Percentiles rank a stretch among this genome's conserved stretches.
Evolutionary conservation across 345 rosid species (phyloP).

Genomic region (Syzygium jambos): DNA sequence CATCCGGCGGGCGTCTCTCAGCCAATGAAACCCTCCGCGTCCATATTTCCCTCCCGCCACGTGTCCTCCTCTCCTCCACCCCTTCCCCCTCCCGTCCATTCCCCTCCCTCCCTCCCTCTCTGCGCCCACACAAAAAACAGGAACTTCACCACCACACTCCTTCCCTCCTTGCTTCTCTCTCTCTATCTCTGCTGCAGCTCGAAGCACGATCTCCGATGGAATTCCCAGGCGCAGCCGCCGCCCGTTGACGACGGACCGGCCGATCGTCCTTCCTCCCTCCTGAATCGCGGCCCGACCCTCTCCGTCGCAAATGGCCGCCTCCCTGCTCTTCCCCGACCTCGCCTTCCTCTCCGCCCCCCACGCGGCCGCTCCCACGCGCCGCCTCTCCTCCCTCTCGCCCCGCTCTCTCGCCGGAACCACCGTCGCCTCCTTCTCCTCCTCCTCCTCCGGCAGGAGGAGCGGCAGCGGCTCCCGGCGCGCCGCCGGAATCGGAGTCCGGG

Average conservation of each 20-base stretch:
- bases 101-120: neutral
- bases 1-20: neutral
- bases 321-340: slow-evolving; percentile 37
- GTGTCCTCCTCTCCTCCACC: slow-evolving; percentile 59
- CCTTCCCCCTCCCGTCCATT: slow-evolving; percentile 2
- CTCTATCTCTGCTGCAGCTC: neutral
- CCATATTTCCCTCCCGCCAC: slow-evolving; percentile 22
- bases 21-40: slow-evolving; percentile 7
- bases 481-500: neutral
- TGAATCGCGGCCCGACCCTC: neutral
- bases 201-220: neutral
- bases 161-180: neutral
- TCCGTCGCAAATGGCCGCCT: slow-evolving; percentile 33
- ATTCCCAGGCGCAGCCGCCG: slow-evolving; percentile 10
- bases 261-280: neutral
- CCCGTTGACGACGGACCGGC: slow-evolving; percentile 1
- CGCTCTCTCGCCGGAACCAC: slow-evolving; percentile 15
- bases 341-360: slow-evolving; percentile 19
- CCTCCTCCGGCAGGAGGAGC: neutral
- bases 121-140: neutral
- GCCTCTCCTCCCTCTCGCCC: slow-evolving; percentile 9
- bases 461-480: neutral
- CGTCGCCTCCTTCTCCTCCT: neutral
- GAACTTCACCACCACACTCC: slow-evolving; percentile 1
- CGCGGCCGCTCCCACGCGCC: neutral